Percentiles rank a stretch among this genome's conserved stretches.
Evolutionary conservation across 805 yeast genomes (phyloP).

Genomic region (Starmerella asiatica): DNA sequence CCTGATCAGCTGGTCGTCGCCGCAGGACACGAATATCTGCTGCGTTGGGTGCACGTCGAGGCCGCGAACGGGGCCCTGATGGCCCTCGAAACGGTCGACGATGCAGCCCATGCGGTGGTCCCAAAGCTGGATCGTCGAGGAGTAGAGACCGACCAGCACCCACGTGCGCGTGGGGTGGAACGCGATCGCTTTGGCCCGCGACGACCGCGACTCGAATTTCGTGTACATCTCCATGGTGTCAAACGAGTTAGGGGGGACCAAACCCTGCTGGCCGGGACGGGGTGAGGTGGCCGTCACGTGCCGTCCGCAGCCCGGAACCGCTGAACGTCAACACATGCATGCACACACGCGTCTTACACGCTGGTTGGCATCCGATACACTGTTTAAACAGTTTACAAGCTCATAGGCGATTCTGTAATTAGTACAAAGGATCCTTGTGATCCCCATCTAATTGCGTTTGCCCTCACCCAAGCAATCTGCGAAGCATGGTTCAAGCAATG

Average conservation of each 20-base stretch:
- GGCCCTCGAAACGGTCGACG: conserved; percentile 93
- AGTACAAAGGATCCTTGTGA: too few species aligned
- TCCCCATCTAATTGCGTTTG: too few species aligned
- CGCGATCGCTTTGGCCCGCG: conserved; percentile 95
- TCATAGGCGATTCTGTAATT: too few species aligned
- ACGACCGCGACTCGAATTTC: conserved; percentile 90
- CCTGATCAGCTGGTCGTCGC: conserved; percentile 88
- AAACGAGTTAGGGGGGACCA: conserved; percentile 1
- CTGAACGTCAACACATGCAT: too few species aligned
- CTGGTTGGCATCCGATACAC: too few species aligned
- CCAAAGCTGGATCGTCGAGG: conserved; percentile 99
- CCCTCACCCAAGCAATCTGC: too few species aligned
- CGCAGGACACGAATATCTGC: conserved; percentile 92
- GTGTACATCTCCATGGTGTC: conserved; percentile 20
- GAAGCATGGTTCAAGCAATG: too few species aligned
- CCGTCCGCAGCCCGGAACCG: too few species aligned
- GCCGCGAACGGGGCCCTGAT: conserved; percentile 94
- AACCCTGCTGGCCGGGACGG: background rate
- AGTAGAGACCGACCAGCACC: conserved; percentile 87
- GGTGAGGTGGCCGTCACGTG: conserved; percentile 1
- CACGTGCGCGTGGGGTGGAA: conserved; percentile 93
- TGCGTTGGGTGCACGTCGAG: conserved; percentile 96
- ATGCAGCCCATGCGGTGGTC: conserved; percentile 98
- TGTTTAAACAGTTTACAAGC: too few species aligned
- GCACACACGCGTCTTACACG: too few species aligned